Evolutionary conservation across 2,329 filamentous ascomycete genomes (phyloP).

Genomic region (Zasmidium cellare): DNA sequence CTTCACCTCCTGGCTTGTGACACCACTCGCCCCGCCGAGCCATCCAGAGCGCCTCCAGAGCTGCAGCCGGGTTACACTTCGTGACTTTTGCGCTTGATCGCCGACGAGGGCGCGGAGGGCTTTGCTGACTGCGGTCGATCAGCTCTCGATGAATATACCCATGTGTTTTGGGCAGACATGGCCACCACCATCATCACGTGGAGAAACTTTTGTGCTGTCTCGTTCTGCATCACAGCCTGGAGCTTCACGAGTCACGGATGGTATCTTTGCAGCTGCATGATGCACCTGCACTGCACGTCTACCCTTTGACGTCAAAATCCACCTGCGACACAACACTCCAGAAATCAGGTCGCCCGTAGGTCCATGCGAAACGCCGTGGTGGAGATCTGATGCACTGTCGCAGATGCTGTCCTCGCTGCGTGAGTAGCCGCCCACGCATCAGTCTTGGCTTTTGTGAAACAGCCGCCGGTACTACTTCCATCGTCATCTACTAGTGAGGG

Average conservation of each 20-base stretch:
- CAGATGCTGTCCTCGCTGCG: neutral
- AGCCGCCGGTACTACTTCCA: slow-evolving; percentile 7
- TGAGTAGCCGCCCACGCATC: slow-evolving; percentile 7
- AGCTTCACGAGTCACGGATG: neutral
- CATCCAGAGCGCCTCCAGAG: neutral
- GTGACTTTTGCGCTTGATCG: neutral
- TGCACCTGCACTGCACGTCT: neutral
- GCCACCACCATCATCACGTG: neutral
- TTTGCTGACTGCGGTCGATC: neutral
- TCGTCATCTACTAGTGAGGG: neutral
- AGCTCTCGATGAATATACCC: neutral
- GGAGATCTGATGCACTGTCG: slow-evolving; percentile 7
- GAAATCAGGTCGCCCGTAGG: neutral
- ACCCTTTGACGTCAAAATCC: neutral
- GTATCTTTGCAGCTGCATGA: neutral
- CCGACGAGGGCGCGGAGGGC: neutral
- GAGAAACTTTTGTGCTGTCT: neutral
- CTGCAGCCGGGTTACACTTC: neutral
- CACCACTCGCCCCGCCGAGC: neutral
- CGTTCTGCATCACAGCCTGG: neutral
- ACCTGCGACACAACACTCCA: neutral
- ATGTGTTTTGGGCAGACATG: neutral
- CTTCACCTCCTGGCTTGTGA: neutral
- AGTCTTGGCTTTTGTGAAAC: slow-evolving; percentile 4
- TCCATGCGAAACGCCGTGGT: slow-evolving; percentile 11